Evolutionary conservation across 2,329 filamentous ascomycete genomes (phyloP), one percentile per base, ranked within the genome.

Genomic region (Fusarium citri): DNA sequence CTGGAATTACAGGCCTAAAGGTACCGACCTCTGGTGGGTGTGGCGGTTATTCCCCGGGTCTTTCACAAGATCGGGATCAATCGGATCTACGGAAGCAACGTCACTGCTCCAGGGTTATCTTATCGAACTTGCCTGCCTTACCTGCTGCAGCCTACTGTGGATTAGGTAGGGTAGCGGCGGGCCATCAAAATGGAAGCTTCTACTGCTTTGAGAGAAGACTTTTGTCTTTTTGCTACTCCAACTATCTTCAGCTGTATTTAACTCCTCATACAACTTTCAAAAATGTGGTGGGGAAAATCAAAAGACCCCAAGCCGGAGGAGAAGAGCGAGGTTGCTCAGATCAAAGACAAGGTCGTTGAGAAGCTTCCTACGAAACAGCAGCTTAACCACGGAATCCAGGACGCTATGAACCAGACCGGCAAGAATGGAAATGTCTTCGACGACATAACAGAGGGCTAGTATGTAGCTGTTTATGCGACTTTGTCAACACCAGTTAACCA

Each of bases 401-500:
- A 82, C 49, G 85, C 90, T 37, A 78, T 90, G 25, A 87, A 90
- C 69, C 83, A 85, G 71, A 79, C 83, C 5, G 87, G 89, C 60
- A 83, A 83, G 47, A 86, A 97, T 12, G 92, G 93, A 31, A 90
- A 89, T 74, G 89, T 94, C 74, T 92, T 93, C 79, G 92, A 94
- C 63, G 88, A 93, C 64, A 80, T 97, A 40, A 90, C 92, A 68
- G 90, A 94, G 61, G 92, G 93, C 81, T 90, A 91, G 92, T 94
- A 87, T 69, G 91, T 87, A 48, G 47, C 26, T 31, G 31, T 67
- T 2, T 37, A 54, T 64, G 42, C 20, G 22, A 42, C 25, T 50
- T 40, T 63, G 54, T 66, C 59, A 10, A 25, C 47, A n/a, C n/a
- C n/a, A 45, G 42, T 59, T 72, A 61, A 64, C 64, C 25, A 11